phyloP scores from a whole-genome alignment of 768 basidiomycete genomes.

The Boletus pseudo-olivaceus region DNA sequence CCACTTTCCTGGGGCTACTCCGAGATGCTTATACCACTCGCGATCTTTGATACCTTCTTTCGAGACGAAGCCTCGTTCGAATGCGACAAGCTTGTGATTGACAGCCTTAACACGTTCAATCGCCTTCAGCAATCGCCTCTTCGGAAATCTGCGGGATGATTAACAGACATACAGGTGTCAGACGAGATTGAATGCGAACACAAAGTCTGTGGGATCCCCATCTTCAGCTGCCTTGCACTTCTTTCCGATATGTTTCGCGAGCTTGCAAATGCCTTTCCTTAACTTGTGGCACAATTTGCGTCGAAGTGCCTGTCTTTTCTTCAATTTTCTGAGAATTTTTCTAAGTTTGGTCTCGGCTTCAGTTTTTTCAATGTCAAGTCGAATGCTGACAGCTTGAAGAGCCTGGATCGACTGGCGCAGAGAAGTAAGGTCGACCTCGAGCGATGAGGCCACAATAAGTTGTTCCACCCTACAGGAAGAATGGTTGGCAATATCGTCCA shows the following conservation, averaged over 20 bases:
- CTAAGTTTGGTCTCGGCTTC: constrained; percentile 51
- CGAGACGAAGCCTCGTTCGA: constrained; percentile 84
- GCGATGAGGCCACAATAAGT: constrained; percentile 20
- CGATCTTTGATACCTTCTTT: constrained; percentile 73
- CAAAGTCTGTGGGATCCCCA: neutral
- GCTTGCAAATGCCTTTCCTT: constrained; percentile 29
- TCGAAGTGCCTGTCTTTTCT: constrained; percentile 22
- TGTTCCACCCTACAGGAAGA: constrained; percentile 27
- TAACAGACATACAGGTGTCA: neutral
- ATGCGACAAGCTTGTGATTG: constrained; percentile 67
- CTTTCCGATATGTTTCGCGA: constrained; percentile 34
- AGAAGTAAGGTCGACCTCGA: constrained; percentile 49
- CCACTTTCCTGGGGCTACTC: constrained; percentile 87
- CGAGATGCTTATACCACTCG: constrained; percentile 90
- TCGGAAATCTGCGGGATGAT: constrained; percentile 17
- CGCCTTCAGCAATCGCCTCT: constrained; percentile 47
- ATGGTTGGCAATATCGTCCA: constrained; percentile 23
- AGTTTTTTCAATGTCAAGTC: constrained; percentile 57
- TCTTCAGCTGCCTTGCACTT: constrained; percentile 15
- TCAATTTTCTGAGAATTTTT: constrained; percentile 39
- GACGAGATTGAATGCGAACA: constrained; percentile 10
- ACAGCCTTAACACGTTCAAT: constrained; percentile 53
- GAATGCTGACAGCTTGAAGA: constrained; percentile 49
- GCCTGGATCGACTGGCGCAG: constrained; percentile 45
- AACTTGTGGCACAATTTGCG: constrained; percentile 19